Evolutionary conservation across 352 stramenopile genomes (phyloP), one percentile per base, ranked within the genome.

Genomic region (Phytophthora sp.): DNA sequence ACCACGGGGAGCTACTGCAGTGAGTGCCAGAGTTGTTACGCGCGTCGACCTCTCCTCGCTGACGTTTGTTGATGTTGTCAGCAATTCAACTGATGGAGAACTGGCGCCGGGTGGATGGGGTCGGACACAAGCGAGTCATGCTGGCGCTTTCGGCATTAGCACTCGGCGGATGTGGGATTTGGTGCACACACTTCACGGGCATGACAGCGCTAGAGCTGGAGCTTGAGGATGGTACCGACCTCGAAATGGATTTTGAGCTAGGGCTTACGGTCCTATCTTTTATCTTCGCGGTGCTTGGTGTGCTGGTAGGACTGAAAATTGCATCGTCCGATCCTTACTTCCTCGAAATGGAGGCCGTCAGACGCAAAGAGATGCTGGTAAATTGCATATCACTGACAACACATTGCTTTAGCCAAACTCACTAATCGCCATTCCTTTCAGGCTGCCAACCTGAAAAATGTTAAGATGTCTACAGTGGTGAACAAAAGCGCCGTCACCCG

Each of bases 41-140:
- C 32, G 3, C 12, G 24, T 34, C 28, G 27, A 37, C 31, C 27
- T 27, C 3, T 46, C 0, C 31, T 59, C 15, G n/a, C n/a, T 34
- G 13, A 17, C 11, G 26, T 7, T 44, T 10, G 12, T 67, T 31
- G 9, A 35, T 41, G 18, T 42, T 44, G n/a, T 39, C 32, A 89
- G 80, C 77, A 17, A 87, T 89, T 46, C 80, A 89, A 55, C 50
- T 89, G 26, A 89, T 89, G 79, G 79, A 89, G 42, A 81, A 87
- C 43, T 89, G 80, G 80, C 80, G 77, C 9, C 44, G 27, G 49
- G 24, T 70, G 56, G 54, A 72, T 51, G 35, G 54, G 15, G 23
- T 57, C 17, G 6, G 32, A 38, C 42, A 66, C 20, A 88, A 87
- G 52, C 56, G 65, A 17, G 2, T 69, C 6, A 63, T 90, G 57